A percentile compares a stretch with the other conserved stretches of the same genome.
Conservation (phyloP, 1,284 basidiomycete genomes). For the Neolentinus lepideus region DNA sequence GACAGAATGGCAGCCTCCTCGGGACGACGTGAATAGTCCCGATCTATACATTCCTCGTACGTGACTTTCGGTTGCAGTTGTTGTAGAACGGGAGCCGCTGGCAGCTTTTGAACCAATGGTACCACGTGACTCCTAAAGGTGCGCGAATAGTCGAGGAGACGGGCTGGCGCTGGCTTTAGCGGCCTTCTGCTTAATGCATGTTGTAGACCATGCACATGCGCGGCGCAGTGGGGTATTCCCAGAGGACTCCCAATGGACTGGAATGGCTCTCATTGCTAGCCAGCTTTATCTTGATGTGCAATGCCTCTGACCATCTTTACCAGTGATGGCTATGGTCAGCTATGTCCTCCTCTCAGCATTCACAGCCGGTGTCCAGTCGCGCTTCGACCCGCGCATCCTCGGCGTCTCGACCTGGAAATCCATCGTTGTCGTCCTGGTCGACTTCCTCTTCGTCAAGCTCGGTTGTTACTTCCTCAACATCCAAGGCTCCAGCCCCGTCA, state of each 20-base stretch:
- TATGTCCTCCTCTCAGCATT: constrained; percentile 89
- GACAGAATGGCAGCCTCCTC: constrained; percentile 80
- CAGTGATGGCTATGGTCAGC: constrained; percentile 94
- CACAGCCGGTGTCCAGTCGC: constrained; percentile 75
- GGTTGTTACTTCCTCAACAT: constrained; percentile 91
- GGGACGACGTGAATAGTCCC: constrained; percentile 94
- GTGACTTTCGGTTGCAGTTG: not conserved
- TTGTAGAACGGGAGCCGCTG: no score
- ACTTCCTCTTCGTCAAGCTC: constrained; percentile 84
- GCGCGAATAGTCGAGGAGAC: no score
- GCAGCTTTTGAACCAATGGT: no score
- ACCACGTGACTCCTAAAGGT: no score
- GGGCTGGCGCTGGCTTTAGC: no score
- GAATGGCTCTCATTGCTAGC: no score
- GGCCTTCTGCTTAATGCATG: no score
- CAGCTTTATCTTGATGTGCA: no score
- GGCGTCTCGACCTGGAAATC: constrained; percentile 85
- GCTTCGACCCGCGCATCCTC: constrained; percentile 88
- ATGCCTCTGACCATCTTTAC: constrained; percentile 7
- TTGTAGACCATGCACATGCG: no score
- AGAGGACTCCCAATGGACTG: no score
- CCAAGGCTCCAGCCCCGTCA: constrained; percentile 64
- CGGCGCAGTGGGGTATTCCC: no score
- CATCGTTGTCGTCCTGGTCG: constrained; percentile 72
- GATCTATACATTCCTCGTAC: constrained; percentile 35